Evolutionary conservation across 768 basidiomycete species (phyloP), one percentile per base, ranked within the genome.

Genomic region (Serendipita sp.): DNA sequence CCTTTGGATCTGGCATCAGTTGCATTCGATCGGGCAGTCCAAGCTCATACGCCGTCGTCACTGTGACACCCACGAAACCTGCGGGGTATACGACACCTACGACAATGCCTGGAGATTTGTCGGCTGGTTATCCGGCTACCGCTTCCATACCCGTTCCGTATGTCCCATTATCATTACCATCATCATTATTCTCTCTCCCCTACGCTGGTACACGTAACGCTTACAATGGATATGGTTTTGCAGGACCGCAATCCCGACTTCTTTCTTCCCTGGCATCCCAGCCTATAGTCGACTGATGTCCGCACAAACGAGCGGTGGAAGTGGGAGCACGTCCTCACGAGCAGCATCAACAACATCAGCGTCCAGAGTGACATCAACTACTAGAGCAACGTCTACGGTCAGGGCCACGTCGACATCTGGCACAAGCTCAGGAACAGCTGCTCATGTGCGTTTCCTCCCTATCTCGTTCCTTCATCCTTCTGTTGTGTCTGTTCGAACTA

Each of bases 11-110:
- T 13, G 71, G 71, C 26, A 28, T 53, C 5, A 38, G 65, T 38
- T 71, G 71, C 63, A 63, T 71, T 62, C 64, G 65, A 62, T 65
- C 66, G 28, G 67, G 69, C 30, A 66, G 63, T 22, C 62, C 65
- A 45, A 62, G 66, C 61, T 67, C 66, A 53, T 71, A 71, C 61
- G 66, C 68, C 28, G 62, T 62, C 41, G 42, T 58, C 3, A 62
- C 61, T 20, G 48, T 50, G 38, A 68, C 67, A 11, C 65, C 65
- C 42, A 66, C 69, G 1, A 43, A 65, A 61, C 71, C 71, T 14
- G 62, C 69, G 2, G 71, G 68, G 3, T 72, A 68, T 66, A 65
- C 70, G 20, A 68, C 66, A 16, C 71, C 71, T 22, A 66, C 70
- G 24, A 68, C 69, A 14, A 65, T 72, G 26, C 33, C 63, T 24